These are phyloP conservation scores for Spizellomyces sp. DNA, from an alignment of 192 early-diverging fungal genomes.

Conservation along the genomic window DNA sequence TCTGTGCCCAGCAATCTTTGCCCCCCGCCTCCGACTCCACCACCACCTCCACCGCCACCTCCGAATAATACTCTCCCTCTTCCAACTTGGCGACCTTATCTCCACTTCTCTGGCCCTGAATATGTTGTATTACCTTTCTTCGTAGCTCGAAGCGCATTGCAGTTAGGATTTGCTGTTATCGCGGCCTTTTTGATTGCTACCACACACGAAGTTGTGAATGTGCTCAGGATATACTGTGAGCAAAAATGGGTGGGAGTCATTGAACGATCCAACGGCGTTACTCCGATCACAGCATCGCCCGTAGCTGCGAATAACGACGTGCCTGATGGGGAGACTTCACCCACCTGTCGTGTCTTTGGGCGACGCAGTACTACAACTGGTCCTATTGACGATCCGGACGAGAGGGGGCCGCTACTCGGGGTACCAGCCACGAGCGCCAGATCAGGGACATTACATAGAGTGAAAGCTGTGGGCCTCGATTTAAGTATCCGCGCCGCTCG, in stretches of 20 bases:
- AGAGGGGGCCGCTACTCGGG: neutral
- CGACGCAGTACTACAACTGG: neutral
- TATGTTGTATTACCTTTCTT: neutral
- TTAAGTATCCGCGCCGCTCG: neutral
- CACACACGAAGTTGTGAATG: neutral
- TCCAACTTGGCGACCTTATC: neutral
- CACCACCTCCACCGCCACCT: neutral
- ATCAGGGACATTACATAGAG: neutral
- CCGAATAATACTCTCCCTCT: neutral
- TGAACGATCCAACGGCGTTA: neutral
- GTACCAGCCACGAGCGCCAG: neutral
- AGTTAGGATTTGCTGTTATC: neutral
- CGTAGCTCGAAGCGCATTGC: neutral
- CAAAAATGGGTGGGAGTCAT: neutral
- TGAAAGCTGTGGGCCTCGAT: neutral
- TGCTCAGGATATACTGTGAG: neutral
- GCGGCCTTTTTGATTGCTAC: neutral
- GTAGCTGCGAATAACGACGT: neutral
- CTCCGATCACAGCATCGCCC: neutral
- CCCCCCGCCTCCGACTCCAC: neutral
- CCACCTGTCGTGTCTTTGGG: neutral
- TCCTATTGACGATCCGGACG: neutral
- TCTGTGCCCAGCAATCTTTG: neutral
- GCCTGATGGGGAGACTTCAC: too few species aligned
- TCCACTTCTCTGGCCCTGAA: neutral